Evolutionary conservation across 805 yeast genomes (phyloP).

Genomic region (Saccharomyces paradoxus): DNA sequence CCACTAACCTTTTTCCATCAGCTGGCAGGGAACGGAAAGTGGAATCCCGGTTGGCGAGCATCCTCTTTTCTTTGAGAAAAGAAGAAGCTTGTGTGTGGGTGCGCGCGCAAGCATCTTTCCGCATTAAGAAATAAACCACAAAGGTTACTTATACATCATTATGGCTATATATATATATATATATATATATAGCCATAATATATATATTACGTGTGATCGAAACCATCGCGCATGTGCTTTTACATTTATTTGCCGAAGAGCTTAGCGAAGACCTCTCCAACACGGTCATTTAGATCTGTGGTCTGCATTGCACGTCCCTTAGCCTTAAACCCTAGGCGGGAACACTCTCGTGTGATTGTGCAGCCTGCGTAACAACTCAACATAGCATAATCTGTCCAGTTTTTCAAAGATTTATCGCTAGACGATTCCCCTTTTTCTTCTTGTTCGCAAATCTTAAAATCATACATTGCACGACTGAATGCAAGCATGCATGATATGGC

Average conservation of each 20-base stretch:
- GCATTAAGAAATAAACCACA: neutral
- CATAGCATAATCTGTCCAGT: constrained; percentile 31
- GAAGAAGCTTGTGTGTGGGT: neutral
- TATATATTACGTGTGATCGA: neutral
- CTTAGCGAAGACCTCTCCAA: constrained; percentile 54
- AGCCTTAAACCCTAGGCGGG: constrained; percentile 52
- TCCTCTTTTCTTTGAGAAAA: neutral
- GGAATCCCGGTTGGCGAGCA: neutral
- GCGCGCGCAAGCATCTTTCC: neutral
- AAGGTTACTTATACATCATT: neutral
- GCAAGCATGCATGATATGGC: constrained; percentile 72
- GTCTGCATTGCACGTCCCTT: constrained; percentile 80
- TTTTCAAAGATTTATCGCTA: constrained; percentile 16
- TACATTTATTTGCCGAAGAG: constrained; percentile 24
- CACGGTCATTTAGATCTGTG: constrained; percentile 61
- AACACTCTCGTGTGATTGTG: constrained; percentile 55
- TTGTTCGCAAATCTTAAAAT: constrained; percentile 50
- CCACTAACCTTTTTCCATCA: neutral
- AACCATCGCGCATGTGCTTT: neutral
- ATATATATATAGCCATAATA: neutral
- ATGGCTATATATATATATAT: neutral
- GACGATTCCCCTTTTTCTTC: constrained; percentile 27
- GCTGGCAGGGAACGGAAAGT: neutral
- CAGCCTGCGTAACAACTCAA: constrained; percentile 70
- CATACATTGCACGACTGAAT: constrained; percentile 66